phyloP scores from a whole-genome alignment of 805 yeast species.

The Starmerella ratchasimensis region DNA sequence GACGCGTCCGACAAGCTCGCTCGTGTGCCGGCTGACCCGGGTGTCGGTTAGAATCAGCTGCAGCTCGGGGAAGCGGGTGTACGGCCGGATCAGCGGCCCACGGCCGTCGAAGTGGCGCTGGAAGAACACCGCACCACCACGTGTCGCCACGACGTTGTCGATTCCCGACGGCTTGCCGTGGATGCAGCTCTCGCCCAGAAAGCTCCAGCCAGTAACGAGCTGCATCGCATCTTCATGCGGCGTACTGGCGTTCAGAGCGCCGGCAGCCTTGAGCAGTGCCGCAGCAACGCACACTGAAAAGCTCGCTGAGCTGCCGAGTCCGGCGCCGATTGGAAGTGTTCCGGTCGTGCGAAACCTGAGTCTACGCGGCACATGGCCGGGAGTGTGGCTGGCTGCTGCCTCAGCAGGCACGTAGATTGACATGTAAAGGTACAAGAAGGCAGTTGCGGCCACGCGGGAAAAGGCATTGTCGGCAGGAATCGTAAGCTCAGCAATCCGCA shows the following conservation, averaged over 20 bases:
- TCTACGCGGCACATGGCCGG: background rate
- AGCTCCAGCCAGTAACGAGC: slow-evolving; percentile 73
- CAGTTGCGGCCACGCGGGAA: slow-evolving; percentile 65
- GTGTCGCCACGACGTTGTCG: slow-evolving; percentile 90
- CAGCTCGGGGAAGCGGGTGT: slow-evolving; percentile 61
- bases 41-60: slow-evolving; percentile 72
- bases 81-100: slow-evolving; percentile 40
- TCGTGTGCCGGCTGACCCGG: slow-evolving; percentile 74
- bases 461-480: slow-evolving; percentile 35
- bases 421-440: slow-evolving; percentile 67
- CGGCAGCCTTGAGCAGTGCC: slow-evolving; percentile 48
- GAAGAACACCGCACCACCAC: slow-evolving; percentile 90
- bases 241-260: slow-evolving; percentile 30
- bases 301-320: slow-evolving; percentile 89
- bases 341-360: slow-evolving; percentile 59
- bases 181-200: slow-evolving; percentile 85
- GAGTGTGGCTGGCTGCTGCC: background rate
- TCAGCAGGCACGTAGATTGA: slow-evolving; percentile 2
- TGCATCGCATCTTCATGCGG: slow-evolving; percentile 21
- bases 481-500: slow-evolving; percentile 27
- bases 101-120: slow-evolving; percentile 35
- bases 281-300: slow-evolving; percentile 71
- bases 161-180: slow-evolving; percentile 97
- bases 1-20: slow-evolving; percentile 68
- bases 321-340: slow-evolving; percentile 90